These are phyloP conservation scores for Sugiyamaella novakii DNA, from an alignment of 1,139 yeast species.

Conservation along the genomic window DNA sequence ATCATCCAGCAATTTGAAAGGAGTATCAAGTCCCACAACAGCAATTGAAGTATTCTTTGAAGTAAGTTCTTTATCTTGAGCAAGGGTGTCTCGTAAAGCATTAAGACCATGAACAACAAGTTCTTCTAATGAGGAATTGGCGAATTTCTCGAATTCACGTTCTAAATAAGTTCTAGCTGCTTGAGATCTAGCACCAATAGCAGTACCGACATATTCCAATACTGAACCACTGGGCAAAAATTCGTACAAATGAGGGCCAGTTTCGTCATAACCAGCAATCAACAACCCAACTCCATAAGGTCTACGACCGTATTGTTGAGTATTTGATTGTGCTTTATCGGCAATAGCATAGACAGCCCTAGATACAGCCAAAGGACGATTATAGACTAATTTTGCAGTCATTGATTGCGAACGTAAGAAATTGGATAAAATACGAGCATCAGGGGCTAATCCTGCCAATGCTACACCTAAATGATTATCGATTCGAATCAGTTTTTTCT, in stretches of 20 bases:
- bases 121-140: conserved; percentile 64
- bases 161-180: conserved; percentile 96
- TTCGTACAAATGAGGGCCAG: conserved; percentile 93
- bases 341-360: conserved; percentile 87
- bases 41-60: conserved; percentile 86
- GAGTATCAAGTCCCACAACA: conserved; percentile 78
- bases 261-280: conserved; percentile 89
- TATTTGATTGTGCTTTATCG: conserved; percentile 95
- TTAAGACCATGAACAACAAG: conserved; percentile 84
- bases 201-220: conserved; percentile 87
- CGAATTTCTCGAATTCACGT: conserved; percentile 71
- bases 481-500: conserved; percentile 85
- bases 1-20: conserved; percentile 79
- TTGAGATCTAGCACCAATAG: conserved; percentile 98
- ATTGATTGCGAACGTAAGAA: conserved; percentile 89
- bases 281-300: conserved; percentile 97
- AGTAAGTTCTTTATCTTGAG: conserved; percentile 91
- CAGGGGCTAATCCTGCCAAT: conserved; percentile 97
- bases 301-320: conserved; percentile 93
- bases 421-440: conserved; percentile 89
- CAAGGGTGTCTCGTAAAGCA: conserved; percentile 89
- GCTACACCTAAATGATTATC: conserved; percentile 95
- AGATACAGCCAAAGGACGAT: conserved; percentile 83
- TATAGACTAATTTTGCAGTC: conserved; percentile 81
- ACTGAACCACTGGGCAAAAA: conserved; percentile 96